Evolutionary conservation across 2,329 filamentous ascomycete species (phyloP).

Genomic region (Massarina eburnea): DNA sequence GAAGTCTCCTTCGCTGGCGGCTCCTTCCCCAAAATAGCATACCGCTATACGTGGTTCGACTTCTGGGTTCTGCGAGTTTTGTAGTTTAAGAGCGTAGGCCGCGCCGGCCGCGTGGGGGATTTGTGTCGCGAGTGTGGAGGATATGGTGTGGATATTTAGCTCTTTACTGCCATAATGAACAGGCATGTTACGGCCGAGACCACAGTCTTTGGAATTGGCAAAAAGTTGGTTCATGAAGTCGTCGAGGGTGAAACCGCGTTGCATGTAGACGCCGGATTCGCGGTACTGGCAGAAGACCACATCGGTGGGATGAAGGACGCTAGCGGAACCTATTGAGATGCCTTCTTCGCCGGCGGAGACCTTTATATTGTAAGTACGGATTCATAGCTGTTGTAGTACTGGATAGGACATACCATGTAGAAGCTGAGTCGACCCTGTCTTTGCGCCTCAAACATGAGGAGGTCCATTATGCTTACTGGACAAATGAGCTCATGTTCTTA

Average conservation of each 20-base stretch:
- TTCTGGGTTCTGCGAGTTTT: slow-evolving; percentile 71
- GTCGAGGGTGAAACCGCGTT: slow-evolving; percentile 81
- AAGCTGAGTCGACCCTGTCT: slow-evolving; percentile 91
- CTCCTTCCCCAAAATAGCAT: slow-evolving; percentile 89
- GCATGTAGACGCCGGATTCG: slow-evolving; percentile 86
- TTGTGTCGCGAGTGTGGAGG: slow-evolving; percentile 83
- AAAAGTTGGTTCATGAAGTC: slow-evolving; percentile 97
- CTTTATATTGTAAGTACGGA: slow-evolving; percentile 29
- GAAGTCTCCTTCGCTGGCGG: slow-evolving; percentile 88
- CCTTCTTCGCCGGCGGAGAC: slow-evolving; percentile 90
- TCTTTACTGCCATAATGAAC: slow-evolving; percentile 89
- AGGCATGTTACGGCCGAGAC: slow-evolving; percentile 91
- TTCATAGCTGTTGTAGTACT: background rate
- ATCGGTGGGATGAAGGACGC: slow-evolving; percentile 79
- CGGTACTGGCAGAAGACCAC: slow-evolving; percentile 94
- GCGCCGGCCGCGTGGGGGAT: slow-evolving; percentile 86
- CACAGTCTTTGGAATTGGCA: slow-evolving; percentile 77
- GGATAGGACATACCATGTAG: slow-evolving; percentile 75
- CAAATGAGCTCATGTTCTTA: slow-evolving; percentile 2
- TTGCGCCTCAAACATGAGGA: slow-evolving; percentile 98
- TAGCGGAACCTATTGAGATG: slow-evolving; percentile 85
- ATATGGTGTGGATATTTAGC: slow-evolving; percentile 86
- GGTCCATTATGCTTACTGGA: slow-evolving; percentile 79
- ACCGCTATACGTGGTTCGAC: slow-evolving; percentile 64
- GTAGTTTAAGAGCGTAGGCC: slow-evolving; percentile 84